Evolutionary conservation across 352 stramenopile species (phyloP).

Genomic region (Saprolegnia parasitica): DNA sequence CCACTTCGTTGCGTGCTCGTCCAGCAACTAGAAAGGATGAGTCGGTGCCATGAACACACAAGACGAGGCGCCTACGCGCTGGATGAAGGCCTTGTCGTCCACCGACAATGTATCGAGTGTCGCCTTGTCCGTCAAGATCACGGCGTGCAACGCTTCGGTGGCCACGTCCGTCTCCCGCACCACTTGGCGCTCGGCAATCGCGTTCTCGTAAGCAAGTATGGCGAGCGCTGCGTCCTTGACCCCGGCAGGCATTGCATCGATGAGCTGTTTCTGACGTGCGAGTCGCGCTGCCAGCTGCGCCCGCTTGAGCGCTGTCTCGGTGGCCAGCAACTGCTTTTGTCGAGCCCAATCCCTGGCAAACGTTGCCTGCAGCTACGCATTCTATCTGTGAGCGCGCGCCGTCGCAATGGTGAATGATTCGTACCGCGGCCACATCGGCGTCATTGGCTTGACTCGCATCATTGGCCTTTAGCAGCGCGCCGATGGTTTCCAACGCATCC

Average conservation of each 20-base stretch:
- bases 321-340: neutral
- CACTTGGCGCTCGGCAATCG: constrained; percentile 15
- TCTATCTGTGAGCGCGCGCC: neutral
- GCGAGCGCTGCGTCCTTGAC: neutral
- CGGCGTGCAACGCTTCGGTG: neutral
- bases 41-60: neutral
- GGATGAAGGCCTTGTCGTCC: constrained; percentile 12
- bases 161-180: constrained; percentile 10
- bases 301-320: constrained; percentile 16
- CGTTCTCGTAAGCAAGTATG: neutral
- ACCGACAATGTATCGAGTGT: constrained; percentile 8
- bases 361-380: constrained; percentile 1
- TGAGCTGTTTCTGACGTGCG: constrained; percentile 29
- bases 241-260: neutral
- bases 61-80: neutral
- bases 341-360: constrained; percentile 15
- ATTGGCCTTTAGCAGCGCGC: neutral
- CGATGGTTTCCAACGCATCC: neutral
- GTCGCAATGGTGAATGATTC: neutral
- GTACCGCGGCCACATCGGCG: neutral
- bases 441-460: neutral
- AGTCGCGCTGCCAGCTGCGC: constrained; percentile 34
- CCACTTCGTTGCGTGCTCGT: constrained; percentile 1
- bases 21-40: neutral
- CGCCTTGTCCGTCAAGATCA: constrained; percentile 22